Evolutionary conservation across 2,329 filamentous ascomycete genomes (phyloP).

Genomic region (Cladosporium phlei): DNA sequence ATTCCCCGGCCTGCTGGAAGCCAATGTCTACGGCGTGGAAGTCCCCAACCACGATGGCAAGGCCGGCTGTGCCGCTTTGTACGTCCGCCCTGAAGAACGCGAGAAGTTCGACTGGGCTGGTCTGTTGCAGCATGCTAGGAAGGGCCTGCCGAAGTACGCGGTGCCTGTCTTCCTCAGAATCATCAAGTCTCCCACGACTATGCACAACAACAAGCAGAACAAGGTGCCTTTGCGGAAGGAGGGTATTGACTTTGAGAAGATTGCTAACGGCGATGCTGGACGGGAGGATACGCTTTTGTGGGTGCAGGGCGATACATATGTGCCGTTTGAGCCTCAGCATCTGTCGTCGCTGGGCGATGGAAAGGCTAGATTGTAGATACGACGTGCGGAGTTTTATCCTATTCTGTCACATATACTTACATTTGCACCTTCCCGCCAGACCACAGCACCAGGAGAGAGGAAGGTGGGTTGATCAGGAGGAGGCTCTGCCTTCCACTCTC

Average conservation of each 20-base stretch:
- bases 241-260: conserved; percentile 84
- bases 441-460: no score
- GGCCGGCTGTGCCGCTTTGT: conserved; percentile 52
- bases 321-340: conserved; percentile 54
- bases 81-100: conserved; percentile 48
- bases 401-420: neutral
- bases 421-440: neutral
- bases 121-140: conserved; percentile 55
- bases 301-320: conserved; percentile 50
- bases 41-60: conserved; percentile 49
- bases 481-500: no score
- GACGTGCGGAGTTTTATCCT: neutral
- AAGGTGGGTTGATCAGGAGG: no score
- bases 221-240: conserved; percentile 85
- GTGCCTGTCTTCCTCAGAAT: conserved; percentile 69
- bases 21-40: conserved; percentile 47
- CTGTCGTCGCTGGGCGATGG: conserved; percentile 3
- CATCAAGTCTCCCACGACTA: conserved; percentile 52
- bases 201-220: conserved; percentile 77
- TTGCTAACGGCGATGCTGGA: conserved; percentile 42
- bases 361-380: conserved; percentile 13
- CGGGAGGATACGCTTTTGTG: conserved; percentile 47
- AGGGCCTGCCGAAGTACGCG: conserved; percentile 65
- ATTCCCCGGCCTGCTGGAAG: conserved; percentile 42
- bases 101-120: conserved; percentile 55